These are phyloP conservation scores for Taphrina deformans DNA, from an alignment of 1,139 yeast genomes.

Conservation along the genomic window DNA sequence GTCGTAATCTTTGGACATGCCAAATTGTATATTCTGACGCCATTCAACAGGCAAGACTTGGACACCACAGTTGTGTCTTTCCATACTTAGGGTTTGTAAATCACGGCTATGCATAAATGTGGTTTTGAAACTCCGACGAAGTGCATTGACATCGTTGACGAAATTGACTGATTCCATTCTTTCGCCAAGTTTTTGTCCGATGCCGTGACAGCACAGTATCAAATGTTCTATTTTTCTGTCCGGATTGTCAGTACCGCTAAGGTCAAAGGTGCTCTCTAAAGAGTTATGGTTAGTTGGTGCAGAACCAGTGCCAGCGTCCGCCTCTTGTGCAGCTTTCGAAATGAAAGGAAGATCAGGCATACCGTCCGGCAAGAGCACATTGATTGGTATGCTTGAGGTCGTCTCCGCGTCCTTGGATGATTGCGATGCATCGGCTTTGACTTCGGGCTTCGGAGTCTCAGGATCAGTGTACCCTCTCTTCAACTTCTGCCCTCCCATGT, in stretches of 20 bases:
- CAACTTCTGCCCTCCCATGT: conserved; percentile 41
- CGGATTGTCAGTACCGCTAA: conserved; percentile 22
- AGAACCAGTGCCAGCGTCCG: conserved; percentile 34
- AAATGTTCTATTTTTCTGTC: conserved; percentile 69
- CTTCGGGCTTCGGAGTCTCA: conserved; percentile 9
- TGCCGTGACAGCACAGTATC: conserved; percentile 85
- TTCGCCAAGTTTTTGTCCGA: conserved; percentile 84
- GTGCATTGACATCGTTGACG: conserved; percentile 75
- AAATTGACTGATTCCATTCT: conserved; percentile 80
- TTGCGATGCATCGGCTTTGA: neutral
- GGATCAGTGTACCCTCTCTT: conserved; percentile 41
- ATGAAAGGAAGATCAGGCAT: conserved; percentile 24
- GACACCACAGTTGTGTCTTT: conserved; percentile 40
- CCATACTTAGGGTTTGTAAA: conserved; percentile 41
- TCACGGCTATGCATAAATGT: conserved; percentile 41
- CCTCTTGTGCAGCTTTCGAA: conserved; percentile 34
- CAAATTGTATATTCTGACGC: conserved; percentile 42
- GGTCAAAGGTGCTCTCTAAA: conserved; percentile 43
- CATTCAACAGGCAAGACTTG: conserved; percentile 40
- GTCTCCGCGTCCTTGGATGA: neutral
- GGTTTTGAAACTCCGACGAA: conserved; percentile 51
- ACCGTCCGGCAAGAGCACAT: conserved; percentile 30
- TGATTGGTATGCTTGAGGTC: neutral
- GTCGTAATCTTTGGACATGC: conserved; percentile 36
- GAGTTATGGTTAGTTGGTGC: conserved; percentile 33